Evolutionary conservation across 768 basidiomycete species (phyloP), one percentile per base, ranked within the genome.

Genomic region (Serendipita sp.): DNA sequence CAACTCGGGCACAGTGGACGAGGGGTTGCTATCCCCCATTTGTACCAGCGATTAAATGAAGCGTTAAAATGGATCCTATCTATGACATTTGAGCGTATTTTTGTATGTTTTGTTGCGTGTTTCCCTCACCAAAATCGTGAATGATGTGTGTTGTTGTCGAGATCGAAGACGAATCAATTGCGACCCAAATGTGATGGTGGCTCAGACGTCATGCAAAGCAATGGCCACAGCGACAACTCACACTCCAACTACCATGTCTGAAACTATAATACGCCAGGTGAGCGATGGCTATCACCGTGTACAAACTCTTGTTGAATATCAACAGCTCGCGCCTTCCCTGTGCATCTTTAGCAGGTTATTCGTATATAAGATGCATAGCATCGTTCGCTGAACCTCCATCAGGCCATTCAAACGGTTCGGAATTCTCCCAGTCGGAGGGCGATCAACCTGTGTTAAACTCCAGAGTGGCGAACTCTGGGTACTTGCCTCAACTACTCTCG

Each of bases 331-430:
- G 5, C 76, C 77, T 61, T 78, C 77, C 60, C 73, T 86, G 14
- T 84, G 82, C 82, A 85, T 77, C 1, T 86, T 86, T 70, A 85
- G 84, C 30, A 73, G 77, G 84, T 83, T 48, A 34, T 74, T 68
- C 56, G 38, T 60, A 3, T 20, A 43, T 44, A 24, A 58, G 14
- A 26, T 28, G 44, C n/a, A 31, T 26, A 24, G 38, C 3, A 13
- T 34, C 22, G 34, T 24, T 13, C 2, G 22, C 33, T 38, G 26
- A 30, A 31, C 58, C 61, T 24, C 68, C 24, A 30, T 42, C 33
- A 38, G 60, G 31, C 45, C 61, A 26, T 50, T 44, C 44, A 28
- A 41, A 61, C 41, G n/a, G 33, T 81, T 83, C 61, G 20, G 76
- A 63, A 50, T 58, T 22, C 17, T 30, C 41, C 50, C 64, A 56